Base-by-base conservation (phyloP, 495 filamentous ascomycete species). In the Hyaloscypha hepaticicola region DNA sequence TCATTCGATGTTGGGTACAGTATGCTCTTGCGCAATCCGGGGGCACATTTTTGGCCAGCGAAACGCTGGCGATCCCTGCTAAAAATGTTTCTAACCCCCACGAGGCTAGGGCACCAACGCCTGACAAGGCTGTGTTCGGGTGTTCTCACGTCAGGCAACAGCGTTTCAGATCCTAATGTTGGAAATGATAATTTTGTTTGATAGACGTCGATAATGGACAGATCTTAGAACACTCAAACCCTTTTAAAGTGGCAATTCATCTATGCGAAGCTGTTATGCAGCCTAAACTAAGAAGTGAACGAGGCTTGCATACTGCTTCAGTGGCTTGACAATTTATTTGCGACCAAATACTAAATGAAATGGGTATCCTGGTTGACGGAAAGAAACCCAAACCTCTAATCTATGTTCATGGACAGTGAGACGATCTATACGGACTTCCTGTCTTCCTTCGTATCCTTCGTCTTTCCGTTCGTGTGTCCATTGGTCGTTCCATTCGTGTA, bases 391-490 rank as follows among this genome's bases (percentile, higher is more conserved):
- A 19, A 45, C 38, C 38, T 45, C 50, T 53, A 53, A 24, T 57
- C 53, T 57, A 29, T 57, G 38, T 28, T 24, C 53, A 28, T 33
- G 5, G 33, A 33, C n/a, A 26, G 3, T 26, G 6, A 9, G 16
- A 45, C 3, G 3, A 11, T 45, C 33, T 60, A 66, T 33, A 66
- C 58, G 1, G 64, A 58, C 45, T 63, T 67, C 50, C 65, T 38
- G 16, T 58, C 52, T 22, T 57, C 38, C 14, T 16, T 45, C 38
- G 14, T 45, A 14, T 16, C 38, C 38, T 34, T 34, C 31, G 31
- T 34, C 31, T 34, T 34, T 14, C 60, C 25, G 22, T 55, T 55
- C 38, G 45, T 25, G 29, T 63, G 19, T 21, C 50, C 26, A 19
- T 65, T 58, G 16, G 45, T 55, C 16, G 62, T 28, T 25, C 63